Conservation (phyloP, 306 rosid genomes). For the Begonia fuchsioides region DNA sequence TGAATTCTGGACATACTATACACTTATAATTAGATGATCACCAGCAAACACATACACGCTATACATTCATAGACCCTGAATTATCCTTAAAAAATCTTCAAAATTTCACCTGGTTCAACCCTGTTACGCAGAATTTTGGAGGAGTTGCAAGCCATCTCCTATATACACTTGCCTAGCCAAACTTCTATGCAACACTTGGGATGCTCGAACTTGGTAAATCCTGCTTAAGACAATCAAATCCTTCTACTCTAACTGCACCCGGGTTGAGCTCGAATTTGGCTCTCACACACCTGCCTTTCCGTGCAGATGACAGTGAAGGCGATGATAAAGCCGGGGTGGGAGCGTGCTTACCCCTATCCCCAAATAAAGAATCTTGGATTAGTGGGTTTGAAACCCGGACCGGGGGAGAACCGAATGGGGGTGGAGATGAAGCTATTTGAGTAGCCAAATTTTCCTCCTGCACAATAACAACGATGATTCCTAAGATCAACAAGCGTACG, state of each 20-base stretch:
- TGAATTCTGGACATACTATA: conserved; percentile 17
- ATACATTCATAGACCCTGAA: conserved; percentile 18
- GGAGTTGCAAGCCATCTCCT: conserved; percentile 39
- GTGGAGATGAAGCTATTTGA: conserved; percentile 52
- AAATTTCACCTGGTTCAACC: conserved; percentile 29
- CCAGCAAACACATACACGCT: conserved; percentile 14
- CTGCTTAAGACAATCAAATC: conserved; percentile 76
- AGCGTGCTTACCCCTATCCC: conserved; percentile 25
- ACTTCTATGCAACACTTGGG: conserved; percentile 58
- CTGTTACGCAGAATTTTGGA: conserved; percentile 17
- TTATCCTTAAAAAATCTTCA: conserved; percentile 14
- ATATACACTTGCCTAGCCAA: conserved; percentile 54
- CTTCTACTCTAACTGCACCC: conserved; percentile 91
- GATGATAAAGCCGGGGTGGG: conserved; percentile 11
- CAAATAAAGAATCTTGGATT: conserved; percentile 47
- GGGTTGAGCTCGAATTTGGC: conserved; percentile 57
- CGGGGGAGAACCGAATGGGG: conserved; percentile 73
- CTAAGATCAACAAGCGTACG: no score
- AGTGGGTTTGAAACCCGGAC: conserved; percentile 54
- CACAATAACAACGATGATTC: background rate
- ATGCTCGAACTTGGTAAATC: conserved; percentile 77
- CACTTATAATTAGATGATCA: conserved; percentile 20
- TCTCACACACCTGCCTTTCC: conserved; percentile 59
- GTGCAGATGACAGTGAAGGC: conserved; percentile 30
- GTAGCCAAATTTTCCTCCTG: conserved; percentile 41